Evolutionary conservation across 2,329 filamentous ascomycete genomes (phyloP).

Genomic region (Colletotrichum chrysophilum): DNA sequence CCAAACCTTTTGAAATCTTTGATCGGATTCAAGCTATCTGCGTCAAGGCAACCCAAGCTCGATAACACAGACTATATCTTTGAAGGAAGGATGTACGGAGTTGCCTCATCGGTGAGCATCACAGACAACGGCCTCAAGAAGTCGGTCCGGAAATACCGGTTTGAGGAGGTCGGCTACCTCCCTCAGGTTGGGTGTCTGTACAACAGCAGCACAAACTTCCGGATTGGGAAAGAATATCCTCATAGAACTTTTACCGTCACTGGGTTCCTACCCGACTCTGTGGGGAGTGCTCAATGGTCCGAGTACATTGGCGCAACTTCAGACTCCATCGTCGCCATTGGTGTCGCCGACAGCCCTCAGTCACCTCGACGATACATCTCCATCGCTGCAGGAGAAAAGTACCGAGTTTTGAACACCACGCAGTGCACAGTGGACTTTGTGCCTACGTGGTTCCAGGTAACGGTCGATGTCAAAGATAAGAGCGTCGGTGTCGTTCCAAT

Average conservation of each 20-base stretch:
- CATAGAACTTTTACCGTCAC: conserved; percentile 13
- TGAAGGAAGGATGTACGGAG: not conserved
- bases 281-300: conserved; percentile 27
- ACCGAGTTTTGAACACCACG: conserved; percentile 32
- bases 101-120: not conserved
- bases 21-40: not conserved
- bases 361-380: conserved; percentile 29
- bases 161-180: conserved; percentile 36
- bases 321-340: conserved; percentile 33
- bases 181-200: conserved; percentile 38
- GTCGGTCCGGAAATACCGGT: conserved; percentile 28
- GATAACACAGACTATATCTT: not conserved
- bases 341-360: conserved; percentile 28
- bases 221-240: conserved; percentile 11
- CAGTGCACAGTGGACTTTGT: conserved; percentile 34
- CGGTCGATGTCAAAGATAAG: conserved; percentile 30
- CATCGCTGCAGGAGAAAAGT: conserved; percentile 33
- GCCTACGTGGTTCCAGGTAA: conserved; percentile 31
- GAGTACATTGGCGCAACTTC: conserved; percentile 33
- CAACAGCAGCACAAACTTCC: conserved; percentile 37
- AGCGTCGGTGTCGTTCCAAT: conserved; percentile 30
- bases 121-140: not conserved
- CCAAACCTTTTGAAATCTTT: not conserved
- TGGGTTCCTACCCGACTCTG: conserved; percentile 8
- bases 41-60: not conserved